phyloP scores from a whole-genome alignment of 1,284 basidiomycete species.

The Earliella scabrosa region DNA sequence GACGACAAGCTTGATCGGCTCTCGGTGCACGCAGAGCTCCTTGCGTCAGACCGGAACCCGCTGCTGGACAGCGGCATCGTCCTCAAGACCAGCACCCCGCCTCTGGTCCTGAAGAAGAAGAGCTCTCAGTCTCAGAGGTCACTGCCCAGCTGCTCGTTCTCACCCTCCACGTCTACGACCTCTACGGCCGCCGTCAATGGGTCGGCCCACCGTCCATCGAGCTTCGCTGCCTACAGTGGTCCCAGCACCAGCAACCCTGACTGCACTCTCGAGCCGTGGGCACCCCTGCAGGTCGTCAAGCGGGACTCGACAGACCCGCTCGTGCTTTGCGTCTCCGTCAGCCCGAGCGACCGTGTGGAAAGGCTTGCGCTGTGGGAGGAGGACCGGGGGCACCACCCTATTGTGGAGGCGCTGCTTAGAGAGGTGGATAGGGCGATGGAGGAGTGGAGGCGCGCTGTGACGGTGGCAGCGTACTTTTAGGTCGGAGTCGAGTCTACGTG shows the following conservation, averaged over 20 bases:
- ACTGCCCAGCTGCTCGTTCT: neutral
- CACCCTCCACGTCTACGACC: neutral
- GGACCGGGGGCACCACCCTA: constrained; percentile 16
- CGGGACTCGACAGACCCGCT: neutral
- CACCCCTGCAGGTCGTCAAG: constrained; percentile 6
- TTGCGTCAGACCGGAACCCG: constrained; percentile 5
- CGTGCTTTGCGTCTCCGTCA: constrained; percentile 1
- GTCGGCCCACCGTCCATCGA: neutral
- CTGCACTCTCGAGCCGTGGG: neutral
- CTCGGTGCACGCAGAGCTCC: constrained; percentile 15
- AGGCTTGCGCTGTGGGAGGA: constrained; percentile 11
- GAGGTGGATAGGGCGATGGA: constrained; percentile 17
- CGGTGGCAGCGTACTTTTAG: no score
- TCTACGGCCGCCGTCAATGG: neutral
- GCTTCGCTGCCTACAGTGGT: neutral
- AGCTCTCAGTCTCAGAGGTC: neutral
- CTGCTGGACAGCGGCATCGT: neutral
- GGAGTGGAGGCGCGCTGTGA: constrained; percentile 19
- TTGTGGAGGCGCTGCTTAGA: constrained; percentile 15
- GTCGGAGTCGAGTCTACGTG: no score
- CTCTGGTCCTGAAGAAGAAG: neutral
- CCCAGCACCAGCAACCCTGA: neutral
- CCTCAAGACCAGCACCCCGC: constrained; percentile 18
- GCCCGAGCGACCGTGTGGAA: constrained; percentile 11
- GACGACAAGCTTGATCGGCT: constrained; percentile 14